A percentile compares a stretch with the other conserved stretches of the same genome.
Evolutionary conservation across 441 rosid genomes (phyloP).

Genomic region (Manihot esculenta): DNA sequence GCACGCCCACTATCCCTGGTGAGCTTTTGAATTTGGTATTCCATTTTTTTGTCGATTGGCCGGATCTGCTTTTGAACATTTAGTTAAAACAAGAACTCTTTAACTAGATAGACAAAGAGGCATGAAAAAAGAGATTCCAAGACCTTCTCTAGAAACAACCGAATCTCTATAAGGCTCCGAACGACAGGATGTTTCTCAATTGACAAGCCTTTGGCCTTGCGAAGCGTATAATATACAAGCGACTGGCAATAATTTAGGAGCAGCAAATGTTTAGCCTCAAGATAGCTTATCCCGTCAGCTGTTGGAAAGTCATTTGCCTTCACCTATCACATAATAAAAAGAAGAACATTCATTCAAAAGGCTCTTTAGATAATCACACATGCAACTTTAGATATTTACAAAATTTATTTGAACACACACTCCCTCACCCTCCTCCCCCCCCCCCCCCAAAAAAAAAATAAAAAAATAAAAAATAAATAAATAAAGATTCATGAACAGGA

Average conservation of each 20-base stretch:
- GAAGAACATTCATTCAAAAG: slow-evolving; percentile 4
- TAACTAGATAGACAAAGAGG: not conserved
- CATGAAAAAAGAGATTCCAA: slow-evolving; percentile 16
- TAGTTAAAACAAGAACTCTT: not conserved
- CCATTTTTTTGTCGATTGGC: slow-evolving; percentile 84
- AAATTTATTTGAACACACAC: not conserved
- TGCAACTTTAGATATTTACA: not conserved
- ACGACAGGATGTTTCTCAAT: slow-evolving; percentile 78
- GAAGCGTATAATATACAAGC: slow-evolving; percentile 69
- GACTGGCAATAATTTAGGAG: slow-evolving; percentile 83
- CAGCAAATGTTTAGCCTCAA: slow-evolving; percentile 75
- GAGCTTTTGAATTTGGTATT: slow-evolving; percentile 87
- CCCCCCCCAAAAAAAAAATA: too few species aligned
- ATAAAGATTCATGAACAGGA: too few species aligned
- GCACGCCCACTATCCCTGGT: slow-evolving; percentile 40
- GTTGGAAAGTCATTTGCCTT: slow-evolving; percentile 50
- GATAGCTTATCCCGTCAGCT: slow-evolving; percentile 35
- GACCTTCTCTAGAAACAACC: slow-evolving; percentile 89
- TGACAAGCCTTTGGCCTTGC: slow-evolving; percentile 77
- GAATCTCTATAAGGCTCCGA: slow-evolving; percentile 78
- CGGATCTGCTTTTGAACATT: slow-evolving; percentile 53
- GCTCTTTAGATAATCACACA: not conserved
- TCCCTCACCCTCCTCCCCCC: too few species aligned
- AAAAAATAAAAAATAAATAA: too few species aligned
- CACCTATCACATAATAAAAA: slow-evolving; percentile 42